Conservation (phyloP, 768 basidiomycete genomes). For the Serendipita sp. region DNA sequence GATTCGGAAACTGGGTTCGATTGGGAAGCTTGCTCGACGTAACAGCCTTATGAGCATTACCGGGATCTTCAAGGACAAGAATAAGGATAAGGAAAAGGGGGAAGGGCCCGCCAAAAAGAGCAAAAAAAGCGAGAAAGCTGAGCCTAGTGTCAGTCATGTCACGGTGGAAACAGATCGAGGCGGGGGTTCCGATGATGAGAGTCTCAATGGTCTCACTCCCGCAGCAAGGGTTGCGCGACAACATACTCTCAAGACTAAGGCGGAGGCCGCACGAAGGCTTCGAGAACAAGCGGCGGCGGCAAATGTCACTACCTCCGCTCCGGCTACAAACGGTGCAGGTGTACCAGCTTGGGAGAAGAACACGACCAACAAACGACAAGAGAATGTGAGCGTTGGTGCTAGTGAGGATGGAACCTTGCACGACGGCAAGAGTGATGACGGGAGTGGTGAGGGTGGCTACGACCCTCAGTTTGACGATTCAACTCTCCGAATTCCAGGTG, state of each 20-base stretch:
- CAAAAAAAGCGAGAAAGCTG: slow-evolving; percentile 47
- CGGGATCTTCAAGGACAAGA: slow-evolving; percentile 80
- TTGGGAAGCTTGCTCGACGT: slow-evolving; percentile 75
- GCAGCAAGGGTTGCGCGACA: slow-evolving; percentile 81
- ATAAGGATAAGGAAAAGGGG: slow-evolving; percentile 30
- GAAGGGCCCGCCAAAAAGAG: slow-evolving; percentile 28
- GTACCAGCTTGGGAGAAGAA: slow-evolving; percentile 70
- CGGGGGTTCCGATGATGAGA: slow-evolving; percentile 42
- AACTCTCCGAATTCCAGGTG: slow-evolving; percentile 1
- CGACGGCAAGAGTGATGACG: slow-evolving; percentile 10
- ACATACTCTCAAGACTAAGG: slow-evolving; percentile 80
- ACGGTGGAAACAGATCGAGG: slow-evolving; percentile 68
- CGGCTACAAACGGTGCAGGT: slow-evolving; percentile 18
- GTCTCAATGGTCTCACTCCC: slow-evolving; percentile 66
- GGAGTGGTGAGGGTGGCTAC: slow-evolving; percentile 4
- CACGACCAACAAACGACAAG: slow-evolving; percentile 26
- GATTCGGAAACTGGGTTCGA: slow-evolving; percentile 85
- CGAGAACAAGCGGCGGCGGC: slow-evolving; percentile 33
- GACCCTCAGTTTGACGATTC: slow-evolving; percentile 4
- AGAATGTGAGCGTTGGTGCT: slow-evolving; percentile 11
- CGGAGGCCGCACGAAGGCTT: slow-evolving; percentile 56
- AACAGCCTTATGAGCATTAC: slow-evolving; percentile 87
- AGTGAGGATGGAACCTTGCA: slow-evolving; percentile 16
- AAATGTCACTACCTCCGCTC: slow-evolving; percentile 18
- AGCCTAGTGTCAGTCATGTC: slow-evolving; percentile 63